phyloP scores from a whole-genome alignment of 306 rosid species.

The Gastrolobium bilobum region DNA sequence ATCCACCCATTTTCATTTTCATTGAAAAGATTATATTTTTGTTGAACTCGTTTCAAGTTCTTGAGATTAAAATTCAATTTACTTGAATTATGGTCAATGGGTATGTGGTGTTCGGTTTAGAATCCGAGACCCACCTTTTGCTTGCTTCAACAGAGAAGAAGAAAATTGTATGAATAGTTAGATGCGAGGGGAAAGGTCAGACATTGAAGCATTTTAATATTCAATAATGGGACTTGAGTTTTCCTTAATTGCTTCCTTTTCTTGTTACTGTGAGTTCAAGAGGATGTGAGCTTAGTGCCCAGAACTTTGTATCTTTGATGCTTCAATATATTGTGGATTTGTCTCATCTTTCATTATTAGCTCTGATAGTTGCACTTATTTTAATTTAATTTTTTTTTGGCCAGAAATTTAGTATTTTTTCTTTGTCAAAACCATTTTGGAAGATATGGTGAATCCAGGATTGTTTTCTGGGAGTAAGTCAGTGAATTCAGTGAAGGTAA shows the following conservation, averaged over 20 bases:
- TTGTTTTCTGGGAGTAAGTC: conserved; percentile 65
- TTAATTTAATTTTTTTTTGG: background rate
- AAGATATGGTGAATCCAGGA: conserved; percentile 72
- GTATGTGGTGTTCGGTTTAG: conserved; percentile 31
- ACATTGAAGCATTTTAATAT: conserved; percentile 30
- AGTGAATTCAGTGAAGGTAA: conserved; percentile 70
- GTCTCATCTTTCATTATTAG: conserved; percentile 23
- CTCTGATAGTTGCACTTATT: conserved; percentile 39
- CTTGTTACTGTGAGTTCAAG: background rate
- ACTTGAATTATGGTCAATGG: conserved; percentile 31
- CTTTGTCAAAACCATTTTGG: conserved; percentile 53
- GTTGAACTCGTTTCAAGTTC: background rate
- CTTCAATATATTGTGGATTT: conserved; percentile 31
- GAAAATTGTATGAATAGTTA: conserved; percentile 2
- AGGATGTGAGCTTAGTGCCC: background rate
- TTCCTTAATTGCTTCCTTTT: conserved; percentile 29
- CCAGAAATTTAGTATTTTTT: conserved; percentile 36
- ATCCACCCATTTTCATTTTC: conserved; percentile 45
- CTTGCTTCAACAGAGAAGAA: background rate
- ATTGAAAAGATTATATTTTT: conserved; percentile 23
- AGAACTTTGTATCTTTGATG: conserved; percentile 25
- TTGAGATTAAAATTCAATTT: background rate
- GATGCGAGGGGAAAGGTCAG: conserved; percentile 14
- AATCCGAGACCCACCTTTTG: background rate
- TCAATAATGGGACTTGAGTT: conserved; percentile 12